Evolutionary conservation across 2,329 filamentous ascomycete species (phyloP), one percentile per base, ranked within the genome.

Genomic region (Alternaria brassicicola): DNA sequence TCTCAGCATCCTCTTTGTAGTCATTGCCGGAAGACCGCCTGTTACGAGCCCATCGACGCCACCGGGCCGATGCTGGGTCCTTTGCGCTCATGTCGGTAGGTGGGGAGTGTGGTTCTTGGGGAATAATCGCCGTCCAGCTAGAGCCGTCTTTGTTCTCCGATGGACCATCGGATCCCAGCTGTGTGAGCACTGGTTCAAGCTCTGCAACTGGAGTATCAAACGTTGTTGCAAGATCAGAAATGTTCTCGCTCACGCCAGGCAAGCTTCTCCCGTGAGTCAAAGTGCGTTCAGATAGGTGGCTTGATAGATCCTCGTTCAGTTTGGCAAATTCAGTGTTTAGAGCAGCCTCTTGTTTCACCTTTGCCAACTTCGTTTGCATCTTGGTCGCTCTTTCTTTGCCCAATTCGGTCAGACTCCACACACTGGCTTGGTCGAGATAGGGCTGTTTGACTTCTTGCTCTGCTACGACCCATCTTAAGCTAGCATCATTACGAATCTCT

Each of bases 381-480:
- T 23, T 8, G 6, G 0, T n/a, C 15, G 6, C 38, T 15, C 38
- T 41, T 15, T 6, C 21, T 8, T n/a, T 25, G 12, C 38, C 19
- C 38, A 2, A 2, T 0, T 25, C 13, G 38, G 38, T 25, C 10
- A 41, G 2, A 13, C 0, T 2, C 36, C 36, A 39, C 3, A 19
- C 6, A 19, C 88, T 84, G 4, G 90, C 91, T 73, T 89, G 84
- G 26, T 92, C 88, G 48, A 93, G 85, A 70, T 91, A 98, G 1
- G 93, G 93, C 72, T 85, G 84, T 71, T 89, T 91, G 66, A 87
- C 85, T 42, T 90, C 90, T 6, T 87, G 82, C 1, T 83, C 78
- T 0, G 91, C 88, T 48, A 91, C 89, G 67, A 89, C 91, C 95
- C 95, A 99, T 88, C 95, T 93, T 72, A 90, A 89, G 28, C 93